phyloP scores from a whole-genome alignment of 2,329 filamentous ascomycete genomes.

The Magnaporthiopsis rhizophila region DNA sequence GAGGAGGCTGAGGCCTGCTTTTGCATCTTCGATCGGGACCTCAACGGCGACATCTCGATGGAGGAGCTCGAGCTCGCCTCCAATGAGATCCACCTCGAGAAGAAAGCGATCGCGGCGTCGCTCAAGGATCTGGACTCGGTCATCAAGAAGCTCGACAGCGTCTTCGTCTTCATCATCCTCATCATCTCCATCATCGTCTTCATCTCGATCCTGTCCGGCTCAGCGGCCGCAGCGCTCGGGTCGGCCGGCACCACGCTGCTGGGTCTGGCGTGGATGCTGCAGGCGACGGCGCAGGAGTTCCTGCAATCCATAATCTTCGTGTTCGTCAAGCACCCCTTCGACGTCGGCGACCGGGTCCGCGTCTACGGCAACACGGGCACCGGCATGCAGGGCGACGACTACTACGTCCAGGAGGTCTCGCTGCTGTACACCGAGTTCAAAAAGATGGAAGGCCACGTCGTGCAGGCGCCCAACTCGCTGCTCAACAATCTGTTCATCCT shows the following conservation, averaged over 20 bases:
- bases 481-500: conserved; percentile 91
- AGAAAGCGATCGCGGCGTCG: conserved; percentile 90
- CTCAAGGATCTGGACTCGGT: conserved; percentile 93
- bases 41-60: conserved; percentile 94
- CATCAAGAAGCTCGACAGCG: conserved; percentile 78
- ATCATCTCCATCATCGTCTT: conserved; percentile 80
- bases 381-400: conserved; percentile 76
- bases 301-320: conserved; percentile 91
- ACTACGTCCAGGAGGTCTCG: conserved; percentile 91
- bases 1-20: conserved; percentile 89
- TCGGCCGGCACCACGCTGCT: conserved; percentile 83
- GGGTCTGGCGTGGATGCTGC: conserved; percentile 86
- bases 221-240: conserved; percentile 82
- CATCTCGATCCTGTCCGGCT: conserved; percentile 80
- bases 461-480: conserved; percentile 90
- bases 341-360: conserved; percentile 87
- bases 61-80: conserved; percentile 89
- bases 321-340: conserved; percentile 95
- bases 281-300: conserved; percentile 89
- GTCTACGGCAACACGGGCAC: conserved; percentile 85
- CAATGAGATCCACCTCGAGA: conserved; percentile 88
- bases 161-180: conserved; percentile 79
- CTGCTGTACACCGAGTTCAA: conserved; percentile 95
- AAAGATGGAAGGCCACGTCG: conserved; percentile 95
- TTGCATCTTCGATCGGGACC: conserved; percentile 87